Base-by-base conservation (phyloP, 345 rosid genomes). In the Aegle marmelos region DNA sequence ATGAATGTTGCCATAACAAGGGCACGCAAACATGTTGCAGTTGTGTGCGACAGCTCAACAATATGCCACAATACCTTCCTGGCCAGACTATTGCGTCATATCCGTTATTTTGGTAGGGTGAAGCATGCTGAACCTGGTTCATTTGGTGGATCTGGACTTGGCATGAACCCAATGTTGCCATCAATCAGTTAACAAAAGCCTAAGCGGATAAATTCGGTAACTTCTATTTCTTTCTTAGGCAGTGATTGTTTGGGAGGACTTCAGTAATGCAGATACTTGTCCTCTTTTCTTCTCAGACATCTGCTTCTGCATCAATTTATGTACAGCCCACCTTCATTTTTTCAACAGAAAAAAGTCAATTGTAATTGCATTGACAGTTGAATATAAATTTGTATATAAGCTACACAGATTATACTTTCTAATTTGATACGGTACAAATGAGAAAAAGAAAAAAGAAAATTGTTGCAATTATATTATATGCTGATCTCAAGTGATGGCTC, bases 1-100 rank as follows among this genome's bases (percentile, higher is more conserved):
- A 93, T 91, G 92, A 95, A 95, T 53, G 99, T 95, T 7, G 97
- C 97, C 76, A 89, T 92, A 77, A 95, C 99, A 80, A 89, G 98
- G 83, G 97, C 95, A 0, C 86, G 95, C 28, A 92, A 91, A 72
- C 98, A 93, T 70, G 91, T 95, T 21, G 96, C 96, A 9, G 88
- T 95, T 10, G 93, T 95, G 76, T 95, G 98, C n/a, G 98, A 93
- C 83, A 92, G 98, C 86, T 90, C 98, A 7, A 93, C 98, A 28
- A 92, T 95, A 76, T 95, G 97, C 87, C 98, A 93, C 79, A 95
- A 92, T 72, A 87, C 97, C n/a, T 93, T 92, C 87, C 88, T 95
- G 34, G 97, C 98, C 4, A 90, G 98, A 80, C 92, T 95, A 17
- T 69, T 93, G 83, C 95, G 94, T 41, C 94, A 95, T 82, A 92